Percentiles rank a stretch among this genome's conserved stretches.
Evolutionary conservation across 495 filamentous ascomycete genomes (phyloP).

Genomic region (Letharia lupina): DNA sequence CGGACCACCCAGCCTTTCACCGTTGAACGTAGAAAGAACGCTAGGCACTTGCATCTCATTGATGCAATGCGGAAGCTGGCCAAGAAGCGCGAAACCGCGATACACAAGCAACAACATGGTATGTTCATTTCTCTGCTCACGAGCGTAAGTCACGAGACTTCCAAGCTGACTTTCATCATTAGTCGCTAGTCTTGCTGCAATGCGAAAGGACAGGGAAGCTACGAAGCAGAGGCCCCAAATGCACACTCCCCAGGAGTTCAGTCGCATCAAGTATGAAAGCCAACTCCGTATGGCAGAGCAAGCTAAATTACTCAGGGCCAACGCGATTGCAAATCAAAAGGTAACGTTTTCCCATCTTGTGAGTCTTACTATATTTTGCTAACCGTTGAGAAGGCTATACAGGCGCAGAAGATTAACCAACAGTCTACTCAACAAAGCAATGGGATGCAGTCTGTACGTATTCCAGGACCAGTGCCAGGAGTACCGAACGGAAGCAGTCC

Average conservation of each 20-base stretch:
- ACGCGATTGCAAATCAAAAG: constrained; percentile 48
- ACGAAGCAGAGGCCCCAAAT: constrained; percentile 51
- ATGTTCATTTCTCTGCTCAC: constrained; percentile 21
- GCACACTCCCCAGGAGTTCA: constrained; percentile 80
- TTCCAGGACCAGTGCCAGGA: constrained; percentile 22
- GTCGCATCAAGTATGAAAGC: constrained; percentile 74
- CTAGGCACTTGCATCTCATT: constrained; percentile 75
- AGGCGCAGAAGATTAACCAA: constrained; percentile 38
- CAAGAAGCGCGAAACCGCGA: constrained; percentile 77
- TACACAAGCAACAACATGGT: constrained; percentile 82
- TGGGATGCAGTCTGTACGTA: constrained; percentile 28
- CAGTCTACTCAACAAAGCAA: constrained; percentile 37
- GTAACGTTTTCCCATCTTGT: constrained; percentile 33
- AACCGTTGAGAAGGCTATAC: constrained; percentile 25
- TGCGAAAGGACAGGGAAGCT: constrained; percentile 62
- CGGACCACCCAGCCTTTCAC: constrained; percentile 63
- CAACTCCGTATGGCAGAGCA: constrained; percentile 70
- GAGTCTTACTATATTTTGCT: constrained; percentile 23
- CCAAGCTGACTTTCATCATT: constrained; percentile 22
- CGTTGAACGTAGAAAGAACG: constrained; percentile 78
- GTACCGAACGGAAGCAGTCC: constrained; percentile 36
- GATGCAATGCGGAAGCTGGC: constrained; percentile 93
- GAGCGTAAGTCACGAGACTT: background rate
- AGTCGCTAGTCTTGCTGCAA: constrained; percentile 57
- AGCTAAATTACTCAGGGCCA: constrained; percentile 59